Base-by-base conservation (phyloP, 306 rosid species). In the Urtica urens region DNA sequence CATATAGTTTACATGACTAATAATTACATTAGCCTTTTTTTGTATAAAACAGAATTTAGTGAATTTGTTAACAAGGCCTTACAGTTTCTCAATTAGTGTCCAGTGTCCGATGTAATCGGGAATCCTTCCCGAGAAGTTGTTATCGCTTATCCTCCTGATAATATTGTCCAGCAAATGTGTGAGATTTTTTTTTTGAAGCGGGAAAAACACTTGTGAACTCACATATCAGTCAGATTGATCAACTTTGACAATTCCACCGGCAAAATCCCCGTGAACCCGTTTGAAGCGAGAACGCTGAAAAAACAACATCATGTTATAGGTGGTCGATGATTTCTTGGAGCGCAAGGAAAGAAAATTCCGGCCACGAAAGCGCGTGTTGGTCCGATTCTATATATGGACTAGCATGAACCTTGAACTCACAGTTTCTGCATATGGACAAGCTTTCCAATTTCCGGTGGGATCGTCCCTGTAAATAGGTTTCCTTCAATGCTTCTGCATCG, bases 401-500 rank as follows among this genome's bases (percentile, higher is more conserved):
- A 13, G 31, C 52, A 53, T 31, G 59, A n/a, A n/a, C n/a, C n/a
- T n/a, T n/a, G 67, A 55, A 60, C 68, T 81, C 81, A 88, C 97
- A 83, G 43, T 68, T 83, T 84, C 52, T 51, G 70, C 64, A 88
- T 59, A 31, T 74, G 63, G 65, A 69, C 39, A 71, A 84, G 55
- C 35, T 79, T 84, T 38, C 78, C 90, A 28, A 76, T 73, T 60
- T 76, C 90, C 0, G 50, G 54, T 28, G 97, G 95, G 58, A 88
- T 72, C 44, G 38, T 51, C 15, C 97, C 97, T 4, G 75, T 63
- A 63, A 81, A 74, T 7, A 10, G 50, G 64, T 88, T 88, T 51
- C 95, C 97, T 76, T 88, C 97, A 2, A 88, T 74, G 64, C 90
- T 81, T 69, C 97, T 84, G 82, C n/a, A 54, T 55, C 27, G 60